phyloP scores from a whole-genome alignment of 148 eudicot genomes.

The Vaccinium myrtillus region DNA sequence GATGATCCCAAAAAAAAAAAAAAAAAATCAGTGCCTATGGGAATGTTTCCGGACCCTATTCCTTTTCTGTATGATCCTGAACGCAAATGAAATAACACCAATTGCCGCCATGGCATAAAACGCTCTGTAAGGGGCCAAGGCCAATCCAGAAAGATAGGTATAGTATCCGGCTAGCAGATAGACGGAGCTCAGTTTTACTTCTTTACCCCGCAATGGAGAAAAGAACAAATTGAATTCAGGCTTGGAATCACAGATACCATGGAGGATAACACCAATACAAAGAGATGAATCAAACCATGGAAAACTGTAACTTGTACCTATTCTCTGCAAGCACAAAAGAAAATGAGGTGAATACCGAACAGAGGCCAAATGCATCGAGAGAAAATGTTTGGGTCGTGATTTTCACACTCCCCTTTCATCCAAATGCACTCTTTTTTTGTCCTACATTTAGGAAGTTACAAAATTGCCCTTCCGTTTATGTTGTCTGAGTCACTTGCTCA shows the following conservation, averaged over 20 bases:
- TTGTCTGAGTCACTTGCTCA: not conserved
- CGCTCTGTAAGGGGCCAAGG: conserved; percentile 68
- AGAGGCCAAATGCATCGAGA: not conserved
- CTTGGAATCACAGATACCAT: conserved; percentile 77
- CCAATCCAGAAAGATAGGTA: conserved; percentile 65
- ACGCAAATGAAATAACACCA: conserved; percentile 65
- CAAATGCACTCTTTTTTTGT: not conserved
- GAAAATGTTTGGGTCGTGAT: not conserved
- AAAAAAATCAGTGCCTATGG: conserved; percentile 52
- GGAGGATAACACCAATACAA: conserved; percentile 76
- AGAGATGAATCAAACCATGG: conserved; percentile 75
- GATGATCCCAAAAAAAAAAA: no score
- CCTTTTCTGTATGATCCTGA: conserved; percentile 62
- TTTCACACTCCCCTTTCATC: not conserved
- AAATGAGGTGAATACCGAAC: not conserved
- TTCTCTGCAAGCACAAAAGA: conserved; percentile 59
- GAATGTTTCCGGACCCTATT: conserved; percentile 75
- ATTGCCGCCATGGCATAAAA: conserved; percentile 81
- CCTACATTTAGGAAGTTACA: not conserved
- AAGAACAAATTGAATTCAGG: conserved; percentile 78
- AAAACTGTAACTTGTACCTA: conserved; percentile 50
- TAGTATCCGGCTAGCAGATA: conserved; percentile 84
- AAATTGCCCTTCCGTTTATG: not conserved
- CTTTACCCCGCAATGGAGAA: conserved; percentile 46
- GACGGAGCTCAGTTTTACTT: conserved; percentile 58